These are phyloP conservation scores for Zygnema cylindricum DNA, from an alignment of 139 green algal genomes.

Conservation along the genomic window DNA sequence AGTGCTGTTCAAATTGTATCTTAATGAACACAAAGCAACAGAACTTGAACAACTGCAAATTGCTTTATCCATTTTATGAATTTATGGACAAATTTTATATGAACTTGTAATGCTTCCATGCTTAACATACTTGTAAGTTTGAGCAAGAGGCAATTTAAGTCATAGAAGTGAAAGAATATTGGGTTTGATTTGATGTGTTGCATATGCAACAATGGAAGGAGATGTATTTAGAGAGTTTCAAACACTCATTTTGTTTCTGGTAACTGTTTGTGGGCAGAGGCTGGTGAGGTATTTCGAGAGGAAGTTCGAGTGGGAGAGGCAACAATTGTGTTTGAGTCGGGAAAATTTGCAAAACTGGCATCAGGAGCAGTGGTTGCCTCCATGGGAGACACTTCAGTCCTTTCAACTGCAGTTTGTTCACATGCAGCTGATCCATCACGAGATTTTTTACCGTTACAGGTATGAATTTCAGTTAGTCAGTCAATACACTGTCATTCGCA, in stretches of 20 bases:
- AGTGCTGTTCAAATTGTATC: too few relatives aligned
- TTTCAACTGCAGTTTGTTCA: slow-evolving; percentile 68
- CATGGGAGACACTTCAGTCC: slow-evolving; percentile 69
- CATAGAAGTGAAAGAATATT: not conserved
- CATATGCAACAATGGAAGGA: not conserved
- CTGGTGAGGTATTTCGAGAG: slow-evolving; percentile 1
- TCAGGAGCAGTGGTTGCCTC: slow-evolving; percentile 69
- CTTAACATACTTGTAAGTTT: too few relatives aligned
- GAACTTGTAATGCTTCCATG: too few relatives aligned
- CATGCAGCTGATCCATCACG: slow-evolving; percentile 1
- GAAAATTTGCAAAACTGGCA: slow-evolving; percentile 73
- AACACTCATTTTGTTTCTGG: not conserved
- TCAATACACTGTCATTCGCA: not conserved
- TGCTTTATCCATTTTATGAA: too few relatives aligned
- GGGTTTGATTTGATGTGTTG: not conserved
- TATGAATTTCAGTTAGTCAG: not conserved
- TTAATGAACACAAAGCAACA: too few relatives aligned
- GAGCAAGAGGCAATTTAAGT: not conserved
- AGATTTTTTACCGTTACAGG: slow-evolving; percentile 60
- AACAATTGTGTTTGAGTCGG: slow-evolving; percentile 71
- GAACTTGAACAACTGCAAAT: too few relatives aligned
- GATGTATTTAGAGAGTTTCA: not conserved
- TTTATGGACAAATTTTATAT: too few relatives aligned
- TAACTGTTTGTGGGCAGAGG: too few relatives aligned
- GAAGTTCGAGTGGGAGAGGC: not conserved